Conservation (phyloP, 1,139 yeast genomes). For the Diutina mesorugosa region DNA sequence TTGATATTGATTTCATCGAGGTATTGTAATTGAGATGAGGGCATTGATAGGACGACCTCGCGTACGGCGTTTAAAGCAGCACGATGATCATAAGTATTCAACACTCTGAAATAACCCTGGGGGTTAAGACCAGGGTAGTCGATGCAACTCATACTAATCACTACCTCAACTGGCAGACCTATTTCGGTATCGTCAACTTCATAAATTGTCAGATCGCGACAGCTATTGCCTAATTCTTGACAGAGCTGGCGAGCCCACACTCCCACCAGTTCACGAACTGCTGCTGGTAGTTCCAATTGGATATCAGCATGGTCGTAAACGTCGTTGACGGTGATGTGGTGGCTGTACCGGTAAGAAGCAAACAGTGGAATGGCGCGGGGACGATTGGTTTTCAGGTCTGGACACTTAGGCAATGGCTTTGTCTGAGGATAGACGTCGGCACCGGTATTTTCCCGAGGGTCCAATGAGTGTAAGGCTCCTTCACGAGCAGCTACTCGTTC, state of each 20-base stretch:
- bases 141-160: neutral
- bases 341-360: too few species aligned
- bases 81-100: neutral
- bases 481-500: neutral
- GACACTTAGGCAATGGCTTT: neutral
- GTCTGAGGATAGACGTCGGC: too few species aligned
- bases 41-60: neutral
- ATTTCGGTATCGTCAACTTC: too few species aligned
- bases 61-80: neutral
- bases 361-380: neutral
- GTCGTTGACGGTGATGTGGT: too few species aligned
- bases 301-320: too few species aligned
- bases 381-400: neutral
- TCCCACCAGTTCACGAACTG: neutral
- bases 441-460: neutral
- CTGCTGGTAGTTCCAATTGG: neutral
- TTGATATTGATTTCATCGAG: neutral
- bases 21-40: neutral
- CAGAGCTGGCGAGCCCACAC: neutral
- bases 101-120: neutral
- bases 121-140: neutral
- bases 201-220: neutral
- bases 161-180: neutral
- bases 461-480: neutral
- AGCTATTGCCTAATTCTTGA: neutral